Evolutionary conservation across 805 yeast genomes (phyloP), one percentile per base, ranked within the genome.

Genomic region (Kodamaea kakaduensis): DNA sequence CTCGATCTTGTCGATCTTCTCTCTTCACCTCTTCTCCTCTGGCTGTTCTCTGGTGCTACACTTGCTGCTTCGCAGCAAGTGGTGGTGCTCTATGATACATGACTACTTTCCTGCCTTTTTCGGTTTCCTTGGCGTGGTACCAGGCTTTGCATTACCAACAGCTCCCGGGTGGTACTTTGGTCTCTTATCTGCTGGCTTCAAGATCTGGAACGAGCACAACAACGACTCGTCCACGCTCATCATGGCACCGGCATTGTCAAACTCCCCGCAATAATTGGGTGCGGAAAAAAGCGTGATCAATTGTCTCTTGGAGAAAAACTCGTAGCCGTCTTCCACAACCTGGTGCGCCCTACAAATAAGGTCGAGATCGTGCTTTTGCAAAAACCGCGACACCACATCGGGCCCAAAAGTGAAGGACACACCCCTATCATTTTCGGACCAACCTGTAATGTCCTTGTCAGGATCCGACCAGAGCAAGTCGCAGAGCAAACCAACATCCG

Each of bases 331-430:
- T 69, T 90, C 98, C 43, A 90, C 98, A 45, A 90, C 98, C 69
- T 90, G 97, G 73, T 90, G 98, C 31, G 97, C 97, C 61, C 98
- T 79, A 69, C 97, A 93, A 54, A 90, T 89, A 56, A 90, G 78
- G 64, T 93, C 97, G 93, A 90, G 85, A 59, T 90, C 97, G 64
- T 90, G 97, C 57, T 88, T 89, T 61, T 90, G 97, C 60, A 93
- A 69, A 61, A 90, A 90, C 64, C 97, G 75, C 48, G 95, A 84
- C 36, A 90, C 97, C 36, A 90, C 97, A 61, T 90, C 98, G 7
- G 97, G 97, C n/a, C 97, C 97, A 67, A 93, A 90, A n/a, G 97
- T 90, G 64, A 89, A 90, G 17, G 97, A 88, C 43, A 90, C 97
- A 58, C 97, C 97, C 67, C 98, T 84, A 69, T 93, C 98, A 62